Conservation (phyloP, 257 asterid species). For the Petunia axillaris region DNA sequence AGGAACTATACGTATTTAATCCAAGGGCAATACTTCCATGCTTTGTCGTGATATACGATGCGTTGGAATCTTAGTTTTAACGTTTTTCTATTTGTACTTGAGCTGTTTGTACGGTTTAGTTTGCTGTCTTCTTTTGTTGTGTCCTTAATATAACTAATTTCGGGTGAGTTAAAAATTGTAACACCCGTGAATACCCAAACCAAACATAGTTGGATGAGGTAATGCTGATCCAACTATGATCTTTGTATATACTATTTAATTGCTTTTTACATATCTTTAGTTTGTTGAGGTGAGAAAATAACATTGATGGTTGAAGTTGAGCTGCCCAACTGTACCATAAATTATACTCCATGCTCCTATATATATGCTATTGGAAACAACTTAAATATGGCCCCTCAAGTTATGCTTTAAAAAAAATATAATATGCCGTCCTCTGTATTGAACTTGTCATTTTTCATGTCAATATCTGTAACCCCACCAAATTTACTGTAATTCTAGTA, state of each 20-base stretch:
- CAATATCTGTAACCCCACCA: background rate
- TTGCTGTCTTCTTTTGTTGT: background rate
- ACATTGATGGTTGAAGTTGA: background rate
- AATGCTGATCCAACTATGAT: slow-evolving; percentile 10
- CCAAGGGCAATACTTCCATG: slow-evolving; percentile 63
- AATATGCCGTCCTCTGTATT: background rate
- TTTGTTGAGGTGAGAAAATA: slow-evolving; percentile 14
- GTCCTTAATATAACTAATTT: slow-evolving; percentile 28
- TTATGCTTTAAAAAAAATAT: background rate
- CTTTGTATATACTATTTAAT: slow-evolving; percentile 8
- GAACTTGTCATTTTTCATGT: background rate
- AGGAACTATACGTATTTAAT: slow-evolving; percentile 55
- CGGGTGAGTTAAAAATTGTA: slow-evolving; percentile 3
- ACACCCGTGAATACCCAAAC: background rate
- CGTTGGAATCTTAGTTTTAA: slow-evolving; percentile 39
- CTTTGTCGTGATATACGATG: slow-evolving; percentile 58
- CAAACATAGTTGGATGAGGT: background rate
- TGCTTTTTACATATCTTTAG: background rate
- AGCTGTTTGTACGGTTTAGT: slow-evolving; percentile 27
- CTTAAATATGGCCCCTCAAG: background rate
- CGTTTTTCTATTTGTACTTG: background rate
- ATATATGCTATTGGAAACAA: too few relatives aligned
- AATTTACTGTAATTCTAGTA: background rate
- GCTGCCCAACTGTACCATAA: background rate
- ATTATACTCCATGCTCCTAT: background rate